These are phyloP conservation scores for Daldinia sp. DNA, from an alignment of 2,329 filamentous ascomycete genomes.

Conservation along the genomic window DNA sequence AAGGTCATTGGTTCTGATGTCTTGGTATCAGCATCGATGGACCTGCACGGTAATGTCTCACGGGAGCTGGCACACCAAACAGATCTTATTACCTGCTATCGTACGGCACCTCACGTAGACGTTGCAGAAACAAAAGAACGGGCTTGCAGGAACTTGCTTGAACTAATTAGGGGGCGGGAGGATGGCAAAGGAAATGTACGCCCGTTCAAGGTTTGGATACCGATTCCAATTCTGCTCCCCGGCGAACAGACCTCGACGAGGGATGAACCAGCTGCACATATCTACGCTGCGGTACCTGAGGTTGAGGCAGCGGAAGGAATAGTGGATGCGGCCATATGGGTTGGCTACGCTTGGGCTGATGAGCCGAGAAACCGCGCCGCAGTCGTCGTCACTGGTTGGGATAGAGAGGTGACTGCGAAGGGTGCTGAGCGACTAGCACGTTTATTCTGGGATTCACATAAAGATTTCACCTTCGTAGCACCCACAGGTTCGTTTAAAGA, in stretches of 20 bases:
- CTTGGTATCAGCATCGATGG: conserved; percentile 66
- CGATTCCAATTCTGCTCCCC: conserved; percentile 63
- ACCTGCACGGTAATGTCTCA: conserved; percentile 67
- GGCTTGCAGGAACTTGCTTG: conserved; percentile 63
- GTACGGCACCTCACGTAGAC: conserved; percentile 65
- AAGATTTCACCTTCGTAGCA: conserved; percentile 64
- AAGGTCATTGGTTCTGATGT: conserved; percentile 59
- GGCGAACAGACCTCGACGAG: conserved; percentile 68
- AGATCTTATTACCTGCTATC: conserved; percentile 66
- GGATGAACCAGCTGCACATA: conserved; percentile 62
- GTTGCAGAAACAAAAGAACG: conserved; percentile 63
- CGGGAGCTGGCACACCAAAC: conserved; percentile 61
- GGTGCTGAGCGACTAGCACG: conserved; percentile 61
- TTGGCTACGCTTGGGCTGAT: conserved; percentile 68
- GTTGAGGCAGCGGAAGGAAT: conserved; percentile 58
- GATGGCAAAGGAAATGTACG: conserved; percentile 45
- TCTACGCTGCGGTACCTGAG: conserved; percentile 61
- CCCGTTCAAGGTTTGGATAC: conserved; percentile 65
- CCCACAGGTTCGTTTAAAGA: conserved; percentile 61
- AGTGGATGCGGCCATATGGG: conserved; percentile 66
- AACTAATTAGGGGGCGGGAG: conserved; percentile 51
- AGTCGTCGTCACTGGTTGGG: conserved; percentile 65
- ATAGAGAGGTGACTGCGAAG: conserved; percentile 52
- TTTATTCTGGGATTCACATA: conserved; percentile 61
- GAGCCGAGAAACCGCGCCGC: conserved; percentile 64